These are phyloP conservation scores for Epichloe bromicola DNA, from an alignment of 2,329 filamentous ascomycete species.

Conservation along the genomic window DNA sequence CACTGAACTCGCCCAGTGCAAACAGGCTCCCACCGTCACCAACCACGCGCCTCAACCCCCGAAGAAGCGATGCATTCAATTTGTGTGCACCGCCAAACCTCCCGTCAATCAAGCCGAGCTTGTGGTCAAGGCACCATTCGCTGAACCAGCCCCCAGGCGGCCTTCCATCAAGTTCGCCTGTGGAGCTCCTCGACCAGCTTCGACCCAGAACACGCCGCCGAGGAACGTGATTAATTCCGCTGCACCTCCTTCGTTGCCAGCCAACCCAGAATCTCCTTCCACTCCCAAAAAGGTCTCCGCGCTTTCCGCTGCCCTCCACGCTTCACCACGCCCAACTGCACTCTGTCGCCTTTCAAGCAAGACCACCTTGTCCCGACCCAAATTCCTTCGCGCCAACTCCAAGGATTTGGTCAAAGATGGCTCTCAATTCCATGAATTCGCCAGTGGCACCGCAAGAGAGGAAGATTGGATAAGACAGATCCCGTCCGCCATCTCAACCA, in stretches of 20 bases:
- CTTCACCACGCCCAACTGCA: slow-evolving; percentile 12
- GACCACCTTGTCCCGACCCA: slow-evolving; percentile 19
- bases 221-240: slow-evolving; percentile 9
- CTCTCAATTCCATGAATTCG: slow-evolving; percentile 79
- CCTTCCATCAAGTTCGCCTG: slow-evolving; percentile 67
- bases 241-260: slow-evolving; percentile 6
- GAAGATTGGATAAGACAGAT: slow-evolving; percentile 83
- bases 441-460: slow-evolving; percentile 64
- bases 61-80: slow-evolving; percentile 83
- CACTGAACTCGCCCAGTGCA: slow-evolving; percentile 15
- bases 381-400: slow-evolving; percentile 37
- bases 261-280: slow-evolving; percentile 16
- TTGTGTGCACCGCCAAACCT: slow-evolving; percentile 64
- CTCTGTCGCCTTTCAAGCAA: slow-evolving; percentile 11
- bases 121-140: slow-evolving; percentile 20
- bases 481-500: slow-evolving; percentile 46
- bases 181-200: slow-evolving; percentile 32
- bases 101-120: slow-evolving; percentile 29
- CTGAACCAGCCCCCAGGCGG: slow-evolving; percentile 34
- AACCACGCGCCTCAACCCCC: slow-evolving; percentile 29
- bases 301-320: slow-evolving; percentile 9
- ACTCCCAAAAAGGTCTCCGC: slow-evolving; percentile 19
- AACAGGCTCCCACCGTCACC: slow-evolving; percentile 13
- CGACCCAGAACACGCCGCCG: slow-evolving; percentile 26
- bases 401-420: slow-evolving; percentile 40